Base-by-base conservation (phyloP, 2,329 filamentous ascomycete genomes). In the Kalmusia sp. region DNA sequence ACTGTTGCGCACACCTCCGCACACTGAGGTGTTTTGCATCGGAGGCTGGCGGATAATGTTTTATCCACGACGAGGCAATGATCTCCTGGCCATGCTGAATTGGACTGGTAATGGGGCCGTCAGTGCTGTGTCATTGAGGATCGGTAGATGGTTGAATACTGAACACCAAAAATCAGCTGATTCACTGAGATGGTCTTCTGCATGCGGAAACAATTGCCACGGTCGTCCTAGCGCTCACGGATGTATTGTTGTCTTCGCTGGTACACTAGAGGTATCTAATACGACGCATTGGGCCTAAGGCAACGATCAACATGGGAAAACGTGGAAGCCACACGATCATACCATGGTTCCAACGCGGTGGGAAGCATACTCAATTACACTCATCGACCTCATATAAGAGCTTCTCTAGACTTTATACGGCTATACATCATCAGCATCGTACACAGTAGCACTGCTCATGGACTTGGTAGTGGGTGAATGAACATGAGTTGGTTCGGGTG, bases 301-400 rank as follows among this genome's bases (percentile, higher is more conserved):
- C 17, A 34, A n/a, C 6, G 41, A 27, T 22, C 30, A 35, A n/a
- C n/a, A n/a, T n/a, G n/a, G n/a, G n/a, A n/a, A 46, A 46, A 46
- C 43, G 43, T 46, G 43, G 43, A 28, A 46, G 43, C 43, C 43
- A 25, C 43, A 46, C 11, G n/a, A 35, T 30, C 14, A 11, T 19
- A 19, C 24, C 31, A 27, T 17, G 30, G 4, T 15, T 25, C 38
- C 38, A 19, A n/a, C 21, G 24, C 21, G 3, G 8, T 22, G 17
- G 19, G 9, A n/a, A n/a, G n/a, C n/a, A n/a, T n/a, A n/a, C n/a
- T n/a, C n/a, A n/a, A n/a, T n/a, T n/a, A n/a, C n/a, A n/a, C n/a
- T n/a, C n/a, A n/a, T n/a, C n/a, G n/a, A n/a, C n/a, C n/a, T n/a
- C n/a, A n/a, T n/a, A n/a, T n/a, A n/a, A n/a, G n/a, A n/a, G n/a